A percentile compares a stretch with the other conserved stretches of the same genome.
Evolutionary conservation across 495 filamentous ascomycete genomes (phyloP).

Genomic region (Symbiotaphrina buchneri): DNA sequence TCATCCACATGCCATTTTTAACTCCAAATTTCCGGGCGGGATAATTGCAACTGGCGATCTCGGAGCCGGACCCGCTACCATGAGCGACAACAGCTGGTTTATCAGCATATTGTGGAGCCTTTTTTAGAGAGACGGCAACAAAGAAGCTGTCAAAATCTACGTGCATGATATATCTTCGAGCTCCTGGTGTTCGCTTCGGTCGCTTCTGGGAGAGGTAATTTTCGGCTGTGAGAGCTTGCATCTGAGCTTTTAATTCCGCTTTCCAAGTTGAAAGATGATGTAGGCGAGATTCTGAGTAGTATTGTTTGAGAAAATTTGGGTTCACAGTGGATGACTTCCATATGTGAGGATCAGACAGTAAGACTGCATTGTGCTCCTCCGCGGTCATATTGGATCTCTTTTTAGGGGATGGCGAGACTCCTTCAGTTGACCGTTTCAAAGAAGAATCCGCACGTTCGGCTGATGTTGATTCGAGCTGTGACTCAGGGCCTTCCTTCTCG

Average conservation of each 20-base stretch:
- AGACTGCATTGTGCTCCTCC: constrained; percentile 72
- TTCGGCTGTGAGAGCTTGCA: constrained; percentile 56
- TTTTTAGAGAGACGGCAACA: constrained; percentile 73
- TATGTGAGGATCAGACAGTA: constrained; percentile 63
- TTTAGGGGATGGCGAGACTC: not conserved
- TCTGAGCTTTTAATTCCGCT: constrained; percentile 67
- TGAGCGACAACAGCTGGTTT: constrained; percentile 86
- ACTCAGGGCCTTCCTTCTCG: too few relatives aligned
- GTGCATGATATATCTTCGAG: constrained; percentile 72
- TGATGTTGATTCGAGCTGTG: too few relatives aligned
- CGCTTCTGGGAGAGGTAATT: constrained; percentile 30
- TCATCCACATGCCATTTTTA: constrained; percentile 99
- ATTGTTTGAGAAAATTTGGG: constrained; percentile 81
- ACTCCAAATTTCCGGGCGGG: constrained; percentile 64
- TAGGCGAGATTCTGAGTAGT: constrained; percentile 77
- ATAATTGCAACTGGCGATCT: constrained; percentile 96
- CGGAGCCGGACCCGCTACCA: constrained; percentile 60
- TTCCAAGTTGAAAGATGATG: constrained; percentile 96
- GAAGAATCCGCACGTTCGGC: too few relatives aligned
- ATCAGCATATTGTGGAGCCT: constrained; percentile 43
- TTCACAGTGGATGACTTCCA: constrained; percentile 71
- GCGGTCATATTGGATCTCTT: constrained; percentile 31
- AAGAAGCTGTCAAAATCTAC: constrained; percentile 98
- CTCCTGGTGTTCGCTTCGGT: constrained; percentile 27
- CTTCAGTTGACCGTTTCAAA: too few relatives aligned